Base-by-base conservation (phyloP, 2,329 filamentous ascomycete species). In the Sclerotinia nivalis region DNA sequence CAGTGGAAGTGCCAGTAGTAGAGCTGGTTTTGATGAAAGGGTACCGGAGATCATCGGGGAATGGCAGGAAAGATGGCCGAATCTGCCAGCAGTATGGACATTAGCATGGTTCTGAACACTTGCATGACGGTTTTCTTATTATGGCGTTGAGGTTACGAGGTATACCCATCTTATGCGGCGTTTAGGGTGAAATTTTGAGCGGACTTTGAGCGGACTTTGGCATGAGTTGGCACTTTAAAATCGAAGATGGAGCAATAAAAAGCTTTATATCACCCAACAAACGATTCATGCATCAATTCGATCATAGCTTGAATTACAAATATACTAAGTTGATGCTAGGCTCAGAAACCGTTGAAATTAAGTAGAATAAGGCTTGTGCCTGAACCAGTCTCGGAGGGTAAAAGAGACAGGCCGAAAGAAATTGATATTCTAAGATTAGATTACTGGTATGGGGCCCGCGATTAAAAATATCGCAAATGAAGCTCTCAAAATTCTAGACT, bases 11-110 rank as follows among this genome's bases (percentile, higher is more conserved):
- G 88, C 87, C 6, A 85, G 87, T 1, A 88, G 89, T 69, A 85
- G 95, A 70, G 84, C 87, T 45, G 90, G 90, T 43, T 99, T 99
- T 77, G 96, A 99, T 80, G 94, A 97, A 79, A 88, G 89, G 69
- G 96, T 99, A 2, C 96, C 96, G 0, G 94, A 97, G 74, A 91
- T 99, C 49, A 82, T 99, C 71, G 95, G 89, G 2, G 88, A 89
- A 67, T 99, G 96, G 96, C 96, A 99, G 81, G 94, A 97, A 80
- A 87, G 91, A 75, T 97, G 95, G 93, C 95, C 96, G 7, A 91
- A 93, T 75, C 81, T 98, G 75, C 96, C 96, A 25, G 92, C 93
- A 3, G 86, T 96, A 69, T 99, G 96, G 96, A 98, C 94, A 34
- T 79, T 98, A 79, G 93, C 93, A 37, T 99, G 96, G 94, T 93